Evolutionary conservation across 2,329 filamentous ascomycete species (phyloP).

Genomic region (Pezicula carpinea): DNA sequence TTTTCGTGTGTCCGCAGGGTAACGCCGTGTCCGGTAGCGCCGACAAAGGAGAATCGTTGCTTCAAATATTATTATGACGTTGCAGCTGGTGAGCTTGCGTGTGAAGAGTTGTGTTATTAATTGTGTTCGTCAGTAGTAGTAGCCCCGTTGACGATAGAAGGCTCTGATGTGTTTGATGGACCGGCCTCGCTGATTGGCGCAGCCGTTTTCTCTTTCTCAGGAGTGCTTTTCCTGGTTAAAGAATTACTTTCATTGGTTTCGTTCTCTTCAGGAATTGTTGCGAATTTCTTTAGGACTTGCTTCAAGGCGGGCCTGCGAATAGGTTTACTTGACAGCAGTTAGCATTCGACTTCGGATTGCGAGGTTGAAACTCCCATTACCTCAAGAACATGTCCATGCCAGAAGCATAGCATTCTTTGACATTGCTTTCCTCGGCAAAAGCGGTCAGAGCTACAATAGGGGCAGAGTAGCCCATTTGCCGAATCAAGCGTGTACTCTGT

Average conservation of each 20-base stretch:
- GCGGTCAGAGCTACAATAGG: constrained; percentile 90
- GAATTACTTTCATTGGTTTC: constrained; percentile 18
- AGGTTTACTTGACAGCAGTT: constrained; percentile 44
- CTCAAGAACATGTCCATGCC: constrained; percentile 87
- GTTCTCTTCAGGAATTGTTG: constrained; percentile 70
- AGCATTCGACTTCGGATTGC: neutral
- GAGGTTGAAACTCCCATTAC: constrained; percentile 3
- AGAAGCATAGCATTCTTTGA: constrained; percentile 79
- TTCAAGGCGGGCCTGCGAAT: constrained; percentile 83
- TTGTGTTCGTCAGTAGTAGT: neutral
- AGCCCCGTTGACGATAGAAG: neutral
- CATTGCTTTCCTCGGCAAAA: constrained; percentile 85
- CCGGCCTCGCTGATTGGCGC: neutral
- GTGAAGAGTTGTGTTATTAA: neutral
- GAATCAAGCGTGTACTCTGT: constrained; percentile 79
- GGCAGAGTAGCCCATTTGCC: constrained; percentile 78
- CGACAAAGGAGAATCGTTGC: neutral
- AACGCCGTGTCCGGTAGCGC: neutral
- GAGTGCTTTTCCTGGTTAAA: constrained; percentile 14
- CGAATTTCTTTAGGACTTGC: constrained; percentile 78
- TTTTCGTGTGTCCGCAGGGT: neutral
- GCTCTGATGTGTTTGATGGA: neutral
- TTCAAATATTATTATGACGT: neutral
- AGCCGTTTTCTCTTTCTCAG: neutral
- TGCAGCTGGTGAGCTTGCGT: no score